Base-by-base conservation (phyloP, 306 rosid species). In the Glycine latifolia region DNA sequence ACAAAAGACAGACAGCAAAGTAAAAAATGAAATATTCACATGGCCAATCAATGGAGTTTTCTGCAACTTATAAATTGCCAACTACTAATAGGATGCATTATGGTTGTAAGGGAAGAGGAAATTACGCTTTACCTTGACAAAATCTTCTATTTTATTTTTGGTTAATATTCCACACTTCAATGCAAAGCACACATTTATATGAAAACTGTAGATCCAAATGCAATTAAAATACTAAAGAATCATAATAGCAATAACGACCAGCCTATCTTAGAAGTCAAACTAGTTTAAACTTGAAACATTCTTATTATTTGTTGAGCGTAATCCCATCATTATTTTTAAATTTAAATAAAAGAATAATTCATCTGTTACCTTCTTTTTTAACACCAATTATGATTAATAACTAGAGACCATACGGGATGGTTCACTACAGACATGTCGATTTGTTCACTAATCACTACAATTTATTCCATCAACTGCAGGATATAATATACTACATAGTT, bases 201-300 rank as follows among this genome's bases (percentile, higher is more conserved):
- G 44, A 39, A 65, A 37, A 14, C 11, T 65, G 49, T 39, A 13
- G 12, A 37, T 65, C 10, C 0, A 37, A 65, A 65, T 65, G 67
- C 44, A 81, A 70, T 20, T 69, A 12, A 65, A 65, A 66, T 4
- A 39, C 50, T n/a, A 8, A 5, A 41, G 26, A 67, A 67, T 41
- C 72, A 67, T 67, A n/a, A 7, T 67, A 67, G 72, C 7, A 9
- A 3, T 8, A 39, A n/a, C 41, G 72, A 67, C 52, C n/a, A 65
- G 44, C 16, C 37, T n/a, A 44, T 71, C 60, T 31, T 58, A 14
- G 15, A 70, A 33, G 6, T 56, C 41, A 33, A 26, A 12, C 49
- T 46, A 26, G 37, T 44, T 68, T 56, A 10, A 55, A 69, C 49
- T 44, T 68, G 44, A 10, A 55, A 69, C 63, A 55, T 73, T 55